Conservation (phyloP, 441 rosid genomes). For the Populus hybrid region DNA sequence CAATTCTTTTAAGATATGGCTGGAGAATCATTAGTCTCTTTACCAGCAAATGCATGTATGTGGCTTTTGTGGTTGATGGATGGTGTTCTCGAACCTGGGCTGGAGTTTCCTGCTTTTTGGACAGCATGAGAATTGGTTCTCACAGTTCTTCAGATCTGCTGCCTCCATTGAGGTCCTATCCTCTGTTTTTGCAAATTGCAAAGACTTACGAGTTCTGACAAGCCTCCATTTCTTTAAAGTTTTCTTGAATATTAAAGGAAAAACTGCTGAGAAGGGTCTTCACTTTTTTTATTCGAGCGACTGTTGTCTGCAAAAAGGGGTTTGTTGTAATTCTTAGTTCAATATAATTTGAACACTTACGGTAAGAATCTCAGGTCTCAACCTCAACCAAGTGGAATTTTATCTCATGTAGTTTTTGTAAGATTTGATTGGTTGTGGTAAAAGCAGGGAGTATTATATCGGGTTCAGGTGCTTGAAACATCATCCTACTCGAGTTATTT, state of each 20-base stretch:
- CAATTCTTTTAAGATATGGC: constrained; percentile 12
- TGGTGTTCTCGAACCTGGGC: constrained; percentile 12
- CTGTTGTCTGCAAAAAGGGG: constrained; percentile 24
- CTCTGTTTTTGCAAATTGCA: background rate
- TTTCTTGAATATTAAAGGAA: constrained; percentile 10
- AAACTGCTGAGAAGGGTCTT: constrained; percentile 16
- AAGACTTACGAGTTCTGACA: constrained; percentile 19
- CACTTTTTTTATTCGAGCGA: constrained; percentile 22
- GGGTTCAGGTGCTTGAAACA: constrained; percentile 13
- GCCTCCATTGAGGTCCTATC: constrained; percentile 20
- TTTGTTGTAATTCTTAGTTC: constrained; percentile 34
- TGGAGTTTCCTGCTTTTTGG: constrained; percentile 16
- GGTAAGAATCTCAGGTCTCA: constrained; percentile 33
- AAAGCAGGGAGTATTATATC: constrained; percentile 7
- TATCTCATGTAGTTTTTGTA: background rate
- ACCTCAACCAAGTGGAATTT: background rate
- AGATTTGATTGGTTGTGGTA: background rate
- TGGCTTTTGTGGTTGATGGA: constrained; percentile 13
- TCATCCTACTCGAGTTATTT: constrained; percentile 10
- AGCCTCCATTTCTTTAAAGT: constrained; percentile 14
- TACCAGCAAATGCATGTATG: background rate
- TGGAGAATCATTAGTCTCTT: constrained; percentile 10
- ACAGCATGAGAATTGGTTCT: constrained; percentile 13
- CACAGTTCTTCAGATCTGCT: constrained; percentile 14
- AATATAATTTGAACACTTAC: constrained; percentile 20